These are phyloP conservation scores for Trichoderma arundinaceum DNA, from an alignment of 2,329 filamentous ascomycete genomes.

Conservation along the genomic window DNA sequence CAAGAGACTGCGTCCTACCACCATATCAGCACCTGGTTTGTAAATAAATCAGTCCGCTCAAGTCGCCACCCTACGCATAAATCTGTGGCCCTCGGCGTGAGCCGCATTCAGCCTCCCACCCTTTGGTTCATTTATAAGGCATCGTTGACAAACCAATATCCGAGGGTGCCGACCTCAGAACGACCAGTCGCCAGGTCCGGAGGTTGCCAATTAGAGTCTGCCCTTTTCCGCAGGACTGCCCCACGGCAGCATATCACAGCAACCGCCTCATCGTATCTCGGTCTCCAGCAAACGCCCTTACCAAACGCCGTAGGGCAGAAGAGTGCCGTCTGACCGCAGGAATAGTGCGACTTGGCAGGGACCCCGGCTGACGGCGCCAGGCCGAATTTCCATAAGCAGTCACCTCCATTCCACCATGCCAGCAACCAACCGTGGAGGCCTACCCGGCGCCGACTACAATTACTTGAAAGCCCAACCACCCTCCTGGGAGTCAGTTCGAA, in stretches of 20 bases:
- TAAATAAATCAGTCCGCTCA: conserved; percentile 3
- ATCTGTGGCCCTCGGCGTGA: conserved; percentile 13
- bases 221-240: conserved; percentile 14
- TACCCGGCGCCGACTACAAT: conserved; percentile 40
- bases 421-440: conserved; percentile 44
- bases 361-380: conserved; percentile 44
- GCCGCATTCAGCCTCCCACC: conserved; percentile 14
- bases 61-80: conserved; percentile 13
- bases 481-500: conserved; percentile 40
- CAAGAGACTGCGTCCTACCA: conserved; percentile 6
- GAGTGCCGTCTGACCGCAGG: conserved; percentile 45
- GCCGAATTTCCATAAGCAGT: conserved; percentile 41
- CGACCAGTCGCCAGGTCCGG: background rate
- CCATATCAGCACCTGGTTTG: conserved; percentile 12
- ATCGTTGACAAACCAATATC: conserved; percentile 9
- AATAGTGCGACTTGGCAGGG: conserved; percentile 43
- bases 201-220: conserved; percentile 28
- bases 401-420: conserved; percentile 40
- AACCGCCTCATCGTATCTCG: conserved; percentile 28
- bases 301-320: conserved; percentile 41
- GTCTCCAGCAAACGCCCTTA: conserved; percentile 38
- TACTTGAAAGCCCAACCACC: conserved; percentile 40
- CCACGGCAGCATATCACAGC: conserved; percentile 27
- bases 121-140: background rate
- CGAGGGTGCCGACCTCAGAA: conserved; percentile 26